A percentile compares a stretch with the other conserved stretches of the same genome.
Evolutionary conservation across 352 stramenopile genomes (phyloP).

Genomic region (Globisporangium lucens): DNA sequence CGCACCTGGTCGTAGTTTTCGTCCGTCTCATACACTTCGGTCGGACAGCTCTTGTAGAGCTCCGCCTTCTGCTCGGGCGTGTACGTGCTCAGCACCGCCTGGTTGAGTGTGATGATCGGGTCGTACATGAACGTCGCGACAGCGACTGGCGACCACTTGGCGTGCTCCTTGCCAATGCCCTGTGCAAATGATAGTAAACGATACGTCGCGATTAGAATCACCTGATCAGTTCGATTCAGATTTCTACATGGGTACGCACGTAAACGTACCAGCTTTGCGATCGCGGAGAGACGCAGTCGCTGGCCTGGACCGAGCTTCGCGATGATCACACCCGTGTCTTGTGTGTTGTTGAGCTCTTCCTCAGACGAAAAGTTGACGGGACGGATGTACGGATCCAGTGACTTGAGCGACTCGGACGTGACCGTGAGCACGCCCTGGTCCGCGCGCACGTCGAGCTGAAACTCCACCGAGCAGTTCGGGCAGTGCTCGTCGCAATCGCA

Average conservation of each 20-base stretch:
- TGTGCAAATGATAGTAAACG: slow-evolving; percentile 39
- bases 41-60: slow-evolving; percentile 94
- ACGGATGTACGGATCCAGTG: slow-evolving; percentile 81
- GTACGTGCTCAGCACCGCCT: slow-evolving; percentile 91
- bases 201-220: no score
- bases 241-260: background rate
- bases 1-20: slow-evolving; percentile 68
- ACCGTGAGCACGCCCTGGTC: slow-evolving; percentile 69
- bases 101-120: slow-evolving; percentile 88
- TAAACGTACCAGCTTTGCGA: slow-evolving; percentile 81
- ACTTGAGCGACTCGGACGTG: slow-evolving; percentile 78
- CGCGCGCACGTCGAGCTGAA: slow-evolving; percentile 93
- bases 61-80: slow-evolving; percentile 94
- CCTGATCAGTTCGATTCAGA: no score
- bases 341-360: slow-evolving; percentile 91
- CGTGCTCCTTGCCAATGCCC: slow-evolving; percentile 96
- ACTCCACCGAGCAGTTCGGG: slow-evolving; percentile 95
- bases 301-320: slow-evolving; percentile 95
- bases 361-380: slow-evolving; percentile 86
- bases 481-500: slow-evolving; percentile 96
- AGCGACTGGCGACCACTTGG: slow-evolving; percentile 96
- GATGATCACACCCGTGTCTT: slow-evolving; percentile 96
- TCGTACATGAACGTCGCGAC: slow-evolving; percentile 94
- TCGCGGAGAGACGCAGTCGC: slow-evolving; percentile 92
- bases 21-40: slow-evolving; percentile 93